Base-by-base conservation (phyloP, 495 filamentous ascomycete species). In the Lentithecium fluviatile region DNA sequence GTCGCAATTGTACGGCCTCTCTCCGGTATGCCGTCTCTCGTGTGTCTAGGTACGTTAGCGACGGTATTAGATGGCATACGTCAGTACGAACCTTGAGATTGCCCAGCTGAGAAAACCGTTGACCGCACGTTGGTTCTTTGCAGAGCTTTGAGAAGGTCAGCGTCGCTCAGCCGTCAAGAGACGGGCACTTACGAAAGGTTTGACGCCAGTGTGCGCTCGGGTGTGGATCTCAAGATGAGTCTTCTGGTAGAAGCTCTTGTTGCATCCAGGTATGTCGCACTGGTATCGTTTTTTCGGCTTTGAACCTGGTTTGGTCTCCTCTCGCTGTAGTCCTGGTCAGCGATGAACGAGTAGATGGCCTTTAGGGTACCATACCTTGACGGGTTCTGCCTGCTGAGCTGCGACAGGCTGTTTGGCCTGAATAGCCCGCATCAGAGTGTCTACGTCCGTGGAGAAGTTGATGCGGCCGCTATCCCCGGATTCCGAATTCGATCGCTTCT, bases 221-320 rank as follows among this genome's bases (percentile, higher is more conserved):
- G 81, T 87, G 68, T 97, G 93, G 37, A 95, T 97, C 59, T 95
- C 90, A 37, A 96, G 80, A 70, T 97, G 91, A 2, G 92, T 97
- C 73, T 93, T 96, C 71, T 97, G 93, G 56, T 84, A 83, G 73
- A 96, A 96, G 61, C 79, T 83, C 76, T 94, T 96, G 57, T 80
- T 77, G 67, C 93, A 97, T 13, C 85, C 82, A 12, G 84, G 80
- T 32, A 91, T 81, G 21, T 79, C 83, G 74, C 93, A 97, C 24
- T 82, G 74, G 69, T 94, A 94, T 66, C 84, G 82, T 72, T 88
- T 89, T 60, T 79, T 80, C 40, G 75, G 52, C 48, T 72, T 73
- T 25, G 45, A 43, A 36, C 12, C 45, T n/a, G 45, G 68, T 17
- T 50, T 65, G 32, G 50, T 0, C 38, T 58, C 52, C 45, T 64